Conservation (phyloP, 176 grass and related monocot species). For the Leersia perrieri region DNA sequence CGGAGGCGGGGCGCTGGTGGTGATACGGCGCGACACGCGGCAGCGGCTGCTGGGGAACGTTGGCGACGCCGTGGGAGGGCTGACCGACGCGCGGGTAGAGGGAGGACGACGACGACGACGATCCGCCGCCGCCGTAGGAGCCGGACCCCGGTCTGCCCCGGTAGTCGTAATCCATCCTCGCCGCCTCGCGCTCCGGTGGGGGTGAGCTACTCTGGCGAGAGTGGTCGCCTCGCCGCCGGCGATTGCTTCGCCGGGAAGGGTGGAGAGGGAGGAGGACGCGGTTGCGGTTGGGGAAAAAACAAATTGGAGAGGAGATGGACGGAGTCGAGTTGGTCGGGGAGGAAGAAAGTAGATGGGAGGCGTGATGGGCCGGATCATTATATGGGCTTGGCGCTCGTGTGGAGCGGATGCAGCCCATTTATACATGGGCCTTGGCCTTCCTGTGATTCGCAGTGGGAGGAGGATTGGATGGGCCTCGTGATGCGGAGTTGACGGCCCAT, state of each 20-base stretch:
- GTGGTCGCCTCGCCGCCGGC: background rate
- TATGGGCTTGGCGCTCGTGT: background rate
- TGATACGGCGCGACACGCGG: constrained; percentile 44
- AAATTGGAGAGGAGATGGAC: background rate
- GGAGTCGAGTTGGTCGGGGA: background rate
- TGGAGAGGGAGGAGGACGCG: background rate
- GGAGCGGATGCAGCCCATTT: too few species aligned
- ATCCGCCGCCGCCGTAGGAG: constrained; percentile 28
- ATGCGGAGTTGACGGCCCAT: background rate
- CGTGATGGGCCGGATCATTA: background rate
- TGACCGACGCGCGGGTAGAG: constrained; percentile 44
- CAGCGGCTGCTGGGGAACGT: background rate
- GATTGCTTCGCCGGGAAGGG: background rate
- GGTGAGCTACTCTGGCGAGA: background rate
- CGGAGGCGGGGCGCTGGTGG: background rate
- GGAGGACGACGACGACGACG: too few species aligned
- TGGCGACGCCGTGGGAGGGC: constrained; percentile 18
- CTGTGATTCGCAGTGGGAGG: background rate
- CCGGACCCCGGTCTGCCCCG: constrained; percentile 34
- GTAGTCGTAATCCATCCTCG: constrained; percentile 63
- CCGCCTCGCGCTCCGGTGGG: background rate
- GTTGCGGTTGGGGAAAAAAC: background rate
- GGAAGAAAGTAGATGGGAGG: background rate
- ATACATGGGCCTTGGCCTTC: background rate
- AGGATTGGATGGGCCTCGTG: background rate